These are phyloP conservation scores for Ensete ventricosum DNA, from an alignment of 176 grass and related monocot genomes.

Conservation along the genomic window DNA sequence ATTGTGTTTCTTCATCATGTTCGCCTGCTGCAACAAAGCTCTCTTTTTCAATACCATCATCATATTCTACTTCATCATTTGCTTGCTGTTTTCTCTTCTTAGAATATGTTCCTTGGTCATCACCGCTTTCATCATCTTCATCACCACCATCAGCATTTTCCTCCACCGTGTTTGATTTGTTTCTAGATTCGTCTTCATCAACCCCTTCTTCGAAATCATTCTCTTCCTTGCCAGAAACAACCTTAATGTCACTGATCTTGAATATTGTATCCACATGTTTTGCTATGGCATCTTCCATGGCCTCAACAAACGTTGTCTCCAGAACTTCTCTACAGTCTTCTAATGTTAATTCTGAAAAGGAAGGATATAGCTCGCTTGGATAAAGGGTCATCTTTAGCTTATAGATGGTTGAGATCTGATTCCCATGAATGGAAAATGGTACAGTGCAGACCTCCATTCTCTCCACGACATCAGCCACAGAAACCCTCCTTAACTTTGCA, in stretches of 20 bases:
- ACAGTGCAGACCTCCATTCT: conserved; percentile 66
- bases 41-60: conserved; percentile 41
- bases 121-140: conserved; percentile 45
- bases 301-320: conserved; percentile 53
- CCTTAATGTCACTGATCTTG: conserved; percentile 59
- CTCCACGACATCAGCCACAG: conserved; percentile 55
- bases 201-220: conserved; percentile 17
- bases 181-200: conserved; percentile 39
- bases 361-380: conserved; percentile 32
- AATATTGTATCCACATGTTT: conserved; percentile 64
- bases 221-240: conserved; percentile 40
- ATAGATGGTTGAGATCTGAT: conserved; percentile 53
- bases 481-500: conserved; percentile 45
- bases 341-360: conserved; percentile 38
- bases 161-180: conserved; percentile 22
- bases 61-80: conserved; percentile 86
- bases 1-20: conserved; percentile 31
- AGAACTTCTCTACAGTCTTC: conserved; percentile 42
- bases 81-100: conserved; percentile 48
- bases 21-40: conserved; percentile 28
- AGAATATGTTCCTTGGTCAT: conserved; percentile 56
- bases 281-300: conserved; percentile 68
- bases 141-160: conserved; percentile 24
- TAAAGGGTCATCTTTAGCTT: conserved; percentile 75
- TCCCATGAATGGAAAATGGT: conserved; percentile 61